Conservation (phyloP, 352 stramenopile genomes). For the Pythium aristosporum region DNA sequence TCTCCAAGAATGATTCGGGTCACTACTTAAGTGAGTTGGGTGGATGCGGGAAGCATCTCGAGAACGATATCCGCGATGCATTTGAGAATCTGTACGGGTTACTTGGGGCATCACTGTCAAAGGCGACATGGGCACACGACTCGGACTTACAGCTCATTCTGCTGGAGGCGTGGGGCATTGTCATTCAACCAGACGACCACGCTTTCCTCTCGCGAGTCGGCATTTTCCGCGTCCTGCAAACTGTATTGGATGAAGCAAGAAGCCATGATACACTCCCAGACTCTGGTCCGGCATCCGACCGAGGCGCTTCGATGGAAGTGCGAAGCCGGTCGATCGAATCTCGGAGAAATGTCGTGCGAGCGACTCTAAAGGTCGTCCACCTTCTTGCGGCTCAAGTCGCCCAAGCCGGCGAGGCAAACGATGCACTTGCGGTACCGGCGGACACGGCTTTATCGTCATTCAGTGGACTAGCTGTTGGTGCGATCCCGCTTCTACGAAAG, state of each 20-base stretch:
- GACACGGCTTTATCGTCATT: conserved; percentile 43
- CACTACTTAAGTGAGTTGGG: conserved; percentile 77
- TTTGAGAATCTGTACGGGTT: conserved; percentile 87
- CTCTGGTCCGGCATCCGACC: neutral
- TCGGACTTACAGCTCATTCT: conserved; percentile 80
- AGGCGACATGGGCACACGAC: conserved; percentile 82
- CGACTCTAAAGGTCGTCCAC: conserved; percentile 86
- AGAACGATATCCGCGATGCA: conserved; percentile 69
- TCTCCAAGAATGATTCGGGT: conserved; percentile 27
- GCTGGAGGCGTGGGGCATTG: conserved; percentile 82
- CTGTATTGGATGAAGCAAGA: conserved; percentile 84
- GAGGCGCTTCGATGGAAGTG: conserved; percentile 33
- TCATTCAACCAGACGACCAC: conserved; percentile 88
- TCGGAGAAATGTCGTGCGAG: conserved; percentile 85
- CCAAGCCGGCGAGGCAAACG: conserved; percentile 62
- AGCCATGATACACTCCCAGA: conserved; percentile 21
- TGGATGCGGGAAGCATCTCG: conserved; percentile 80
- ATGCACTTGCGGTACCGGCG: conserved; percentile 53
- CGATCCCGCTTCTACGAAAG: conserved; percentile 79
- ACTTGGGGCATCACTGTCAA: conserved; percentile 71
- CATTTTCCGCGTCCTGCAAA: conserved; percentile 89
- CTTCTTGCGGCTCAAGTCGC: conserved; percentile 87
- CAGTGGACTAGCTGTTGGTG: conserved; percentile 46
- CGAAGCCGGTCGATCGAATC: conserved; percentile 38
- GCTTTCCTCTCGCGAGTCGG: conserved; percentile 88